These are phyloP conservation scores for Schoenoplectus tabernaemontani DNA, from an alignment of 202 grass and related monocot species.

Conservation along the genomic window DNA sequence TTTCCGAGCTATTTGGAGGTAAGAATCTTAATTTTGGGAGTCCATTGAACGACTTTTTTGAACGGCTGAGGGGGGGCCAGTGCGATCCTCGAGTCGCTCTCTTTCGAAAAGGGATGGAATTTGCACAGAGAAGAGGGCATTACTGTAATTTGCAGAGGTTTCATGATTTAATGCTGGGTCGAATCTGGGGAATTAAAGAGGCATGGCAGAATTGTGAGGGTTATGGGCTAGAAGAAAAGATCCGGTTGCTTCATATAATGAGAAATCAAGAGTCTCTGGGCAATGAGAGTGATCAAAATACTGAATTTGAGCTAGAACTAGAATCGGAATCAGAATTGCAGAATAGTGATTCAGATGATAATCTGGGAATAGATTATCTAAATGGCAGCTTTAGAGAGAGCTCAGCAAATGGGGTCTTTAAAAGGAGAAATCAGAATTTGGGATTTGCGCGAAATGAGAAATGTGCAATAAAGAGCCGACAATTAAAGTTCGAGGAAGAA, in stretches of 20 bases:
- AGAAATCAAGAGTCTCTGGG: slow-evolving; percentile 26
- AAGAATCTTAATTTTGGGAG: slow-evolving; percentile 30
- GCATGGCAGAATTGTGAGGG: slow-evolving; percentile 30
- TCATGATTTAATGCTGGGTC: slow-evolving; percentile 32
- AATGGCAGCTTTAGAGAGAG: slow-evolving; percentile 2
- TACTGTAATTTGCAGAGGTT: slow-evolving; percentile 24
- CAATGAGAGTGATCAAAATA: slow-evolving; percentile 24
- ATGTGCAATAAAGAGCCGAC: neutral
- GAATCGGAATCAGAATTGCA: slow-evolving; percentile 18
- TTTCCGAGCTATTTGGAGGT: slow-evolving; percentile 24
- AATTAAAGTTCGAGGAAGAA: slow-evolving; percentile 14
- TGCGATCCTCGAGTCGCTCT: slow-evolving; percentile 28
- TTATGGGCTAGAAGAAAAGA: slow-evolving; percentile 32
- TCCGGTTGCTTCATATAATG: slow-evolving; percentile 31
- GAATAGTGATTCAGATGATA: slow-evolving; percentile 22
- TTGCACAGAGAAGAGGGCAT: slow-evolving; percentile 18
- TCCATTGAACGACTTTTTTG: slow-evolving; percentile 19
- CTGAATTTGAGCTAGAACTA: slow-evolving; percentile 9
- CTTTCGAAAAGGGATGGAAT: slow-evolving; percentile 25
- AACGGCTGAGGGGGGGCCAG: slow-evolving; percentile 22
- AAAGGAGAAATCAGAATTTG: neutral
- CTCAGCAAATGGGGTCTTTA: neutral
- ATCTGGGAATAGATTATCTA: neutral
- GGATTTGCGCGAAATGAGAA: neutral
- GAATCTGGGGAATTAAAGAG: slow-evolving; percentile 21